These are phyloP conservation scores for Lactarius quietus DNA, from an alignment of 768 basidiomycete genomes.

Conservation along the genomic window DNA sequence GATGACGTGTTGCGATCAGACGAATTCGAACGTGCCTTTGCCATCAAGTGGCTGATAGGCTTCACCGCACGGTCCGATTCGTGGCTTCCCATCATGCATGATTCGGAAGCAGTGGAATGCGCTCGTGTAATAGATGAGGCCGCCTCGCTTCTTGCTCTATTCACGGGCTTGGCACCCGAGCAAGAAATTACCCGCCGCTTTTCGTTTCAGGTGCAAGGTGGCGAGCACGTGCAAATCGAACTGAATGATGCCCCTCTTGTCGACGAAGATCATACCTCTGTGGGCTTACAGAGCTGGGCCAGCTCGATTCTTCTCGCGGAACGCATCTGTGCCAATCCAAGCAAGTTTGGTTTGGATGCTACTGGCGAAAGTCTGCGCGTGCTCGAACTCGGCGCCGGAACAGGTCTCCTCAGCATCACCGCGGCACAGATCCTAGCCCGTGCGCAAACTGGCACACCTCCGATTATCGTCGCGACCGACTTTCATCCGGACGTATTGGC, in stretches of 20 bases:
- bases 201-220: constrained; percentile 36
- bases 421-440: constrained; percentile 45
- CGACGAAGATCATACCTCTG: constrained; percentile 67
- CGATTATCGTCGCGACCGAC: constrained; percentile 63
- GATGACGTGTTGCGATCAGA: constrained; percentile 48
- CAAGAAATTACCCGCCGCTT: constrained; percentile 49
- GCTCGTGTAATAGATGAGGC: constrained; percentile 51
- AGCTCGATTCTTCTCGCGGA: constrained; percentile 70
- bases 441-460: constrained; percentile 13
- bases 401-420: constrained; percentile 76
- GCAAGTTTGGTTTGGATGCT: constrained; percentile 37
- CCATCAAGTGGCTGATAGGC: constrained; percentile 73
- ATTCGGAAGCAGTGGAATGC: constrained; percentile 41
- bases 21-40: constrained; percentile 59
- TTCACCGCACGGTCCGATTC: constrained; percentile 57
- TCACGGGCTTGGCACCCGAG: constrained; percentile 43
- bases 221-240: constrained; percentile 42
- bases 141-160: constrained; percentile 51
- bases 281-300: constrained; percentile 84
- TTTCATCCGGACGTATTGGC: constrained; percentile 71
- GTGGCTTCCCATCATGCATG: constrained; percentile 38
- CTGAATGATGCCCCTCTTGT: constrained; percentile 69
- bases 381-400: constrained; percentile 84
- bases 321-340: constrained; percentile 50
- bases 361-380: constrained; percentile 31